Base-by-base conservation (phyloP, 2,329 filamentous ascomycete genomes). In the Cladophialophora exuberans region DNA sequence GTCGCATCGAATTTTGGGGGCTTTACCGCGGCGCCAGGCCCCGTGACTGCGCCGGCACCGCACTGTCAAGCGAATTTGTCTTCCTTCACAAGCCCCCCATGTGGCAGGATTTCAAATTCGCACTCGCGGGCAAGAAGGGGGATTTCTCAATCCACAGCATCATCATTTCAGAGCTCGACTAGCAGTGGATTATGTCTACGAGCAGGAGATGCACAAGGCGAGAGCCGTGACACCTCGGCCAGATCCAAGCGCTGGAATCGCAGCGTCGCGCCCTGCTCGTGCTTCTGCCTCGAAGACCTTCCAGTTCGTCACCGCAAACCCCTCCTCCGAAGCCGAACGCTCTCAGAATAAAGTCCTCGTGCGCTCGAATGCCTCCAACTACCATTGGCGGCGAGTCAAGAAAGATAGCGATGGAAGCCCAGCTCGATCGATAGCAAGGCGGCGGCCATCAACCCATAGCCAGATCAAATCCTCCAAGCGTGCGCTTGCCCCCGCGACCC, bases 291-390 rank as follows among this genome's bases (percentile, higher is more conserved):
- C 41, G 28, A 59, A 52, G 20, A 56, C 52, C 47, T 62, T 62
- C 38, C 55, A 61, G 31, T 62, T 62, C 26, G 60, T 62, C 28
- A 56, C 49, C 23, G 57, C 55, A 15, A 54, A 55, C 38, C 60
- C 60, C 36, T 44, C 56, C 31, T 56, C 56, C 15, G 58, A 62
- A 18, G 41, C 55, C 22, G 55, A 62, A 41, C 53, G 54, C 38
- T 57, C 48, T n/a, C 56, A 56, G 18, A 58, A 61, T 28, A 62
- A 63, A 35, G 56, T 62, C 13, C 52, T 66, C 18, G 64, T 66
- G 20, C 63, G 64, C 17, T 64, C 64, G 6, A 66, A 66, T 49
- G 64, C 64, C 31, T 64, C 63, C 23, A 63, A 64, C 22, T 64
- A 62, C 47, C 63, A 64, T 36, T 66, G 64, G 64, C 64, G 63